Evolutionary conservation across 192 early-diverging fungal species (phyloP).

Genomic region (Coemansia sp.): DNA sequence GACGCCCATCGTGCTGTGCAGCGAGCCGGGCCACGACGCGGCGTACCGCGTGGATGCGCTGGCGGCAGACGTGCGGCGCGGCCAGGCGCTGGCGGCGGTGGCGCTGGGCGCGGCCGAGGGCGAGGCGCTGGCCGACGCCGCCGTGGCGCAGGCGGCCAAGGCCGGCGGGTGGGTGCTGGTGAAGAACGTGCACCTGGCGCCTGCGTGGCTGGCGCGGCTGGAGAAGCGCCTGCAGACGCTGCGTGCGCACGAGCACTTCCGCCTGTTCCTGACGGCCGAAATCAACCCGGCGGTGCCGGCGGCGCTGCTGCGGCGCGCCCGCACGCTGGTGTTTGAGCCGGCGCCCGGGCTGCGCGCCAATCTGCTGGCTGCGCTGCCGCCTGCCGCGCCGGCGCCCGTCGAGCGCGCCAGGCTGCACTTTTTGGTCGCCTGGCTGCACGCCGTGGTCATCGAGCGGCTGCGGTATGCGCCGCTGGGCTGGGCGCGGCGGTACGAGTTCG

Average conservation of each 20-base stretch:
- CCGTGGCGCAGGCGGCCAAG: constrained; percentile 78
- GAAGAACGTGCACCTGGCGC: constrained; percentile 98
- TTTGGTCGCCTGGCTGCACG: constrained; percentile 94
- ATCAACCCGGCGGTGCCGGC: constrained; percentile 94
- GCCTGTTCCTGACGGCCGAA: constrained; percentile 98
- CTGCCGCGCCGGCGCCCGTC: constrained; percentile 60
- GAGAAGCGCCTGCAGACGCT: constrained; percentile 92
- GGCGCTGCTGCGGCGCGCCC: constrained; percentile 84
- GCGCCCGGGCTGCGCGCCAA: constrained; percentile 95
- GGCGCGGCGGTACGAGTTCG: constrained; percentile 97
- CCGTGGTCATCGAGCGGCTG: constrained; percentile 90
- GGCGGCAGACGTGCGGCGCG: constrained; percentile 60
- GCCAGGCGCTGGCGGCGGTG: constrained; percentile 71
- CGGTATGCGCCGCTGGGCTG: constrained; percentile 97
- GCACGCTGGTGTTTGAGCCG: constrained; percentile 95
- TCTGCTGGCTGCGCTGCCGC: constrained; percentile 61
- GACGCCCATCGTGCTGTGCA: constrained; percentile 91
- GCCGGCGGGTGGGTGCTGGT: constrained; percentile 93
- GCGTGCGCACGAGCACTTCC: constrained; percentile 80
- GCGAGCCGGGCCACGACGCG: constrained; percentile 93
- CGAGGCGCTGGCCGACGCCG: constrained; percentile 81
- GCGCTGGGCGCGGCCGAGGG: constrained; percentile 99
- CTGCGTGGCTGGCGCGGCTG: constrained; percentile 88
- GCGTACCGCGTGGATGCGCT: constrained; percentile 91
- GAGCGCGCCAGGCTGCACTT: constrained; percentile 93